These are phyloP conservation scores for Trypanosoma vivax DNA, from an alignment of 208 protist genomes.

Conservation along the genomic window DNA sequence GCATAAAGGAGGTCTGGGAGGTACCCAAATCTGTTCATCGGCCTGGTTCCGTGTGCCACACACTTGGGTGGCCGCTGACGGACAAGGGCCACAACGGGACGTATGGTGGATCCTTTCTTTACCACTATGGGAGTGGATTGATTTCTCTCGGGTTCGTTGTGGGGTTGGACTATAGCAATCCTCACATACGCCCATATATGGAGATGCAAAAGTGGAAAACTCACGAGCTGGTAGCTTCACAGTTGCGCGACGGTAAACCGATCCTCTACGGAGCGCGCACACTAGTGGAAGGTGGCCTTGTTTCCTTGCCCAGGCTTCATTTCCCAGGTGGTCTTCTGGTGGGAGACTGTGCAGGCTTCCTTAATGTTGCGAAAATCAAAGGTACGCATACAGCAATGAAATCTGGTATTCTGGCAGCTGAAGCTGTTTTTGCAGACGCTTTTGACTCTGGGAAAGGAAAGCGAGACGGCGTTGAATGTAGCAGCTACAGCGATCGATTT, in stretches of 20 bases:
- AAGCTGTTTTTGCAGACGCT: constrained; percentile 73
- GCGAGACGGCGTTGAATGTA: constrained; percentile 46
- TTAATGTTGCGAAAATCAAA: constrained; percentile 98
- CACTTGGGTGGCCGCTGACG: constrained; percentile 91
- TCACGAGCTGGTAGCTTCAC: constrained; percentile 66
- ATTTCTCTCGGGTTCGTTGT: constrained; percentile 93
- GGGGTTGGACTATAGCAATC: constrained; percentile 97
- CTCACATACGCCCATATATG: constrained; percentile 93
- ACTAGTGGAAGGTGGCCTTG: constrained; percentile 94
- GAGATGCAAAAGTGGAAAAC: constrained; percentile 96
- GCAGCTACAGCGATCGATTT: constrained; percentile 80
- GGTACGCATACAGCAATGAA: constrained; percentile 98
- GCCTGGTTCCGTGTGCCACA: constrained; percentile 92
- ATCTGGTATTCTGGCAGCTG: constrained; percentile 83
- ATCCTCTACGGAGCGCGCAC: constrained; percentile 95
- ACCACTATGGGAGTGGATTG: constrained; percentile 92
- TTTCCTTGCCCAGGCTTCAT: constrained; percentile 90
- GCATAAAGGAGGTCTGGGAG: constrained; percentile 97
- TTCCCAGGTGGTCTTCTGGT: constrained; percentile 93
- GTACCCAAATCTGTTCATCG: constrained; percentile 81
- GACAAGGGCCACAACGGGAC: constrained; percentile 81
- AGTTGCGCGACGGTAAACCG: constrained; percentile 87
- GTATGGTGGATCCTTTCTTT: constrained; percentile 96
- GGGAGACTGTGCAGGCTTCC: constrained; percentile 96
- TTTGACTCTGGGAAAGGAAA: constrained; percentile 54